Base-by-base conservation (phyloP, 2,329 filamentous ascomycete genomes). In the Ophiostoma tasmaniense region DNA sequence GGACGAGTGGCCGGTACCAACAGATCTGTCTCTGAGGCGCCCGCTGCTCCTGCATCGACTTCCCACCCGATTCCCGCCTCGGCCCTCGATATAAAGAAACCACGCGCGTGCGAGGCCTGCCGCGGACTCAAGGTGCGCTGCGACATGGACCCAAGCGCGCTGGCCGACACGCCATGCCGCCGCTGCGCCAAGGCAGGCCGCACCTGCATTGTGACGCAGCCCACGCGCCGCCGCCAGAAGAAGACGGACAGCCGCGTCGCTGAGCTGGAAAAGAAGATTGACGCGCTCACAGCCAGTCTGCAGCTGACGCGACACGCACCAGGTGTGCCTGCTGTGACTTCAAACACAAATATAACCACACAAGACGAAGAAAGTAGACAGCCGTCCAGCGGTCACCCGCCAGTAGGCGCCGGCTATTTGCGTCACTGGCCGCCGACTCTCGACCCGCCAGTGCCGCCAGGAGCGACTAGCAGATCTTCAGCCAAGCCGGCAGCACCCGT, bases 181-280 rank as follows among this genome's bases (percentile, higher is more conserved):
- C 86, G 93, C 72, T 97, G 93, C 77, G 85, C 86, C 66, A 96
- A 96, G 79, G 90, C 92, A 2, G 87, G 88, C n/a, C 83, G 92
- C 50, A 83, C 83, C 72, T 96, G 93, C 76, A 80, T 93, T 55
- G 89, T 93, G 71, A 96, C 92, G 0, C 86, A 88, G 72, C 91
- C 85, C 17, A 86, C 83, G 37, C 78, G 92, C 55, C 96, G 96
- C 79, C 84, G 93, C 62, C 91, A 94, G 81, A 96, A 94, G 82
- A 96, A 96, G 82, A 93, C 91, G 68, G 93, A 96, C 77, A 94
- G 88, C 73, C 85, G 92, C 67, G 93, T 97, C 14, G 90, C 92
- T 10, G 93, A 97, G 81, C 83, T 97, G 67, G 93, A 97, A 81
- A 92, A 90, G 82, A 96, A 96, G 81, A 94, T 97, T 72, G 92